phyloP scores from a whole-genome alignment of 495 filamentous ascomycete genomes.

The Podospora pseudopauciseta region DNA sequence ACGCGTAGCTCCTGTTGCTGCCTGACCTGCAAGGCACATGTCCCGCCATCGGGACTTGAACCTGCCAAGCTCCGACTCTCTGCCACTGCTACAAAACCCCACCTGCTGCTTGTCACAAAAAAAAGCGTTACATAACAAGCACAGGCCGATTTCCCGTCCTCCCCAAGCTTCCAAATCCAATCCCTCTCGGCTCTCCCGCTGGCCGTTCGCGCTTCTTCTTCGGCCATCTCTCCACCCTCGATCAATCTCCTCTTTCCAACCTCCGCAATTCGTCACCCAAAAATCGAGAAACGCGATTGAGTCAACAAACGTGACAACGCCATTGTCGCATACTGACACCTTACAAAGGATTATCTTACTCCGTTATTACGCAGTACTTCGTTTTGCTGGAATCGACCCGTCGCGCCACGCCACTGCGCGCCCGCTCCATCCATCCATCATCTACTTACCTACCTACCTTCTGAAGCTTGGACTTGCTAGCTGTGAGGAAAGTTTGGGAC shows the following conservation, averaged over 20 bases:
- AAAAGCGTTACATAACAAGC: background rate
- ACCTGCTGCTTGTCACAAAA: background rate
- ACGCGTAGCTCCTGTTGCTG: slow-evolving; percentile 33
- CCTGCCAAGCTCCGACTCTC: slow-evolving; percentile 11
- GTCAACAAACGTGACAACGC: no score
- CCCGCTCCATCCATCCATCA: no score
- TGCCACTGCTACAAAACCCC: background rate
- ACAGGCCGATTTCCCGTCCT: slow-evolving; percentile 5
- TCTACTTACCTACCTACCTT: background rate
- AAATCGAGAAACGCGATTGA: background rate
- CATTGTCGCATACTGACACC: background rate
- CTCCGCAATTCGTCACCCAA: slow-evolving; percentile 30
- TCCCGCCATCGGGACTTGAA: background rate
- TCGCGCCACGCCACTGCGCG: background rate
- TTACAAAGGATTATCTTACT: background rate
- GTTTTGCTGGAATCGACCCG: background rate
- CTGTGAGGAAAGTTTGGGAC: slow-evolving; percentile 1
- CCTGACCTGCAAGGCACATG: slow-evolving; percentile 20
- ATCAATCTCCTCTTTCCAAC: slow-evolving; percentile 32
- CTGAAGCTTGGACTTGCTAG: slow-evolving; percentile 21
- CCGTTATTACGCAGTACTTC: no score
- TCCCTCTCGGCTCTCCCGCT: background rate
- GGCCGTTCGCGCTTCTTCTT: background rate
- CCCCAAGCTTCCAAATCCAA: background rate
- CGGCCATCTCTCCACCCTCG: slow-evolving; percentile 15